phyloP scores from a whole-genome alignment of 2,329 filamentous ascomycete genomes.

The Clarireedia sp. region DNA sequence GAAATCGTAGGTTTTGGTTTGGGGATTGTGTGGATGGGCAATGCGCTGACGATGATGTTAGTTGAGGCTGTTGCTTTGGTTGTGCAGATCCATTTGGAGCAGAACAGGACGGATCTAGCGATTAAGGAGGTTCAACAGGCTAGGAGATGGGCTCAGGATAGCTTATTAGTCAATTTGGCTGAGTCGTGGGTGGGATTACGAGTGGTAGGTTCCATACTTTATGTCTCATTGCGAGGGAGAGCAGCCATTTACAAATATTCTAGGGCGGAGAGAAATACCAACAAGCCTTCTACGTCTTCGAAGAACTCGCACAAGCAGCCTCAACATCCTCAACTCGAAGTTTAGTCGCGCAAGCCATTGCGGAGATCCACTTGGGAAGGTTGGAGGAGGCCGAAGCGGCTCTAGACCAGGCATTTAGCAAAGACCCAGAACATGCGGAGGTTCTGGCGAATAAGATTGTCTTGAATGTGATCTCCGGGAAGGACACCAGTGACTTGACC shows the following conservation, averaged over 20 bases:
- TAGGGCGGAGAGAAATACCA: constrained; percentile 95
- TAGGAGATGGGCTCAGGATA: constrained; percentile 91
- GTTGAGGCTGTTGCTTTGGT: constrained; percentile 76
- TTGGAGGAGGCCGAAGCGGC: constrained; percentile 84
- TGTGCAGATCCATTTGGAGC: constrained; percentile 83
- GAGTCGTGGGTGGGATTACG: constrained; percentile 92
- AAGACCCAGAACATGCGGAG: constrained; percentile 63
- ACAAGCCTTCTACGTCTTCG: constrained; percentile 93
- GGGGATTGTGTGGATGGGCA: not conserved
- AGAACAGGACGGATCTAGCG: constrained; percentile 86
- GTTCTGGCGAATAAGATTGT: constrained; percentile 80
- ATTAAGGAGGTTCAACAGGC: constrained; percentile 81
- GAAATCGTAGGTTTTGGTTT: constrained; percentile 56
- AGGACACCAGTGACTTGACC: constrained; percentile 54
- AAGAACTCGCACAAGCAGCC: constrained; percentile 85
- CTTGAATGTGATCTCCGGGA: constrained; percentile 68
- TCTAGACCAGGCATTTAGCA: constrained; percentile 68
- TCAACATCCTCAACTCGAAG: constrained; percentile 68
- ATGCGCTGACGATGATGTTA: constrained; percentile 27
- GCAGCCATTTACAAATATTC: not conserved
- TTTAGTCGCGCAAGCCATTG: constrained; percentile 80
- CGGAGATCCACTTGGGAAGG: constrained; percentile 83
- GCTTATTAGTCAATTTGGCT: constrained; percentile 82
- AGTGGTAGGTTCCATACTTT: constrained; percentile 48
- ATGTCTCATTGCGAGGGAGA: not conserved